Conservation (phyloP, 2,329 filamentous ascomycete species). For the Colletotrichum trifolii region DNA sequence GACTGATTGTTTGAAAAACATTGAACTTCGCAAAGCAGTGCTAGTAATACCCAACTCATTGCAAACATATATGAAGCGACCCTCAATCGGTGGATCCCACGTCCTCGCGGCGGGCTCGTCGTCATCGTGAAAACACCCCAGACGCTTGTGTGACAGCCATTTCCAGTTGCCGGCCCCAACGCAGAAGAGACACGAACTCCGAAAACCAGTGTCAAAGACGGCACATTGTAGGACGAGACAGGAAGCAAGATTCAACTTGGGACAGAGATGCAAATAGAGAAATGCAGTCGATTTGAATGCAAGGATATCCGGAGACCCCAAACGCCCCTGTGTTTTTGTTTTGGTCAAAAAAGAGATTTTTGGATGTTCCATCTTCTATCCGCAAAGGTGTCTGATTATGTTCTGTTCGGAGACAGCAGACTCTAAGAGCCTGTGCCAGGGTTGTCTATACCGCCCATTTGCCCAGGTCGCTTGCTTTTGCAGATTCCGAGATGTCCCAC, state of each 20-base stretch:
- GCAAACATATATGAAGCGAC: constrained; percentile 70
- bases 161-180: constrained; percentile 68
- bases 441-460: constrained; percentile 60
- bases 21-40: constrained; percentile 70
- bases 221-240: constrained; percentile 3
- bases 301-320: constrained; percentile 83
- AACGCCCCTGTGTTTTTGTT: constrained; percentile 70
- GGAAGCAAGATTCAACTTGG: constrained; percentile 11
- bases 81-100: constrained; percentile 71
- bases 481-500: constrained; percentile 67
- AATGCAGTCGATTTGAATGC: constrained; percentile 61
- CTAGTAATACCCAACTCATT: constrained; percentile 58
- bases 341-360: constrained; percentile 63
- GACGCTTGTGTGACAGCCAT: constrained; percentile 68
- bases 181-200: constrained; percentile 49
- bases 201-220: constrained; percentile 33
- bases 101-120: constrained; percentile 64
- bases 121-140: constrained; percentile 44
- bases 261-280: constrained; percentile 44
- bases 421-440: constrained; percentile 49
- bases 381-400: constrained; percentile 63
- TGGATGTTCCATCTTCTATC: constrained; percentile 78
- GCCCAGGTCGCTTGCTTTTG: constrained; percentile 60
- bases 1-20: constrained; percentile 56
- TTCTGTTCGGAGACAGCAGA: constrained; percentile 51